Evolutionary conservation across 2,329 filamentous ascomycete genomes (phyloP), one percentile per base, ranked within the genome.

Genomic region (Talaromyces albobiverticillius): DNA sequence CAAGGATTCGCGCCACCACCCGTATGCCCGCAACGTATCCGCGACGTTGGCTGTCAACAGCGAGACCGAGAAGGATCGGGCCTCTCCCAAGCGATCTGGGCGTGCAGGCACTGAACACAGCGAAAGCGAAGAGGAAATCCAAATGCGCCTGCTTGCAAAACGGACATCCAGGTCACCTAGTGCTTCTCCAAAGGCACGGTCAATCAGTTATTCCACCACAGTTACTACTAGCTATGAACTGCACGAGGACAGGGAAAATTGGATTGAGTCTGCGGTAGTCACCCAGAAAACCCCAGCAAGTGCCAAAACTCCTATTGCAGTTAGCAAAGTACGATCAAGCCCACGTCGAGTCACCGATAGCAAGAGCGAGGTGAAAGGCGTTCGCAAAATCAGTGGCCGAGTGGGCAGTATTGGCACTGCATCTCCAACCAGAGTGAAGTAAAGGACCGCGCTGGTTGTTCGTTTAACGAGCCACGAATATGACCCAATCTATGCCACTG

Each of bases 121-220:
- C 45, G 89, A 94, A 67, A 88, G 87, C 18, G 91, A 96, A 57
- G 90, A 95, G 65, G 90, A 96, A 68, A 82, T 84, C 63, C 87
- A 91, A 65, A 74, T 95, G 43, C 87, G 90, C 47, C 84, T 90
- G 79, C 82, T 84, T 59, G 82, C 83, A 23, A 83, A 85, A 77
- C 83, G 82, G 60, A 55, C 83, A 79, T 64, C 86, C 81, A 62
- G 89, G 86, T 74, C 76, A 75, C 36, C 87, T 81, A 18, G 82
- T 81, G 60, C 87, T 81, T 52, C 88, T 80, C 31, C 82, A 76
- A 55, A 80, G 77, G 63, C 80, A 69, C 81, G 89, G 46, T 88
- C 90, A 0, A 82, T 88, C 54, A 91, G 88, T 70, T 88, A 90
- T 70, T 86, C 84, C 3, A 86, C 85, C 2, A 85, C 83, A 55